These are phyloP conservation scores for Tephrocybe sp. DNA, from an alignment of 768 basidiomycete genomes.

Conservation along the genomic window DNA sequence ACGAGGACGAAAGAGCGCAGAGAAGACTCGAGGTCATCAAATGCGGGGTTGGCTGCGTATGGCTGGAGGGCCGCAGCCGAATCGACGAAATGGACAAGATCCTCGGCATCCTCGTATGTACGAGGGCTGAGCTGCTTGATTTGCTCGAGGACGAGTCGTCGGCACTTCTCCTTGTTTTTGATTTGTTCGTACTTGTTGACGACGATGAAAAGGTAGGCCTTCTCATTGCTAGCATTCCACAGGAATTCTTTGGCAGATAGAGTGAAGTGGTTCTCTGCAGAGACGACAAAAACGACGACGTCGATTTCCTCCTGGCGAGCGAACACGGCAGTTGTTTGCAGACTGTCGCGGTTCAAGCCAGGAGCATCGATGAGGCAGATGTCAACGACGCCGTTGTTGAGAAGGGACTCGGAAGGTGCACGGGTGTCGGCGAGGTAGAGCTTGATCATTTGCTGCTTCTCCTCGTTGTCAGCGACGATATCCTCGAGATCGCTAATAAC, in stretches of 20 bases:
- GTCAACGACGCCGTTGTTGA: conserved; percentile 94
- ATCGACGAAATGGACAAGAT: conserved; percentile 98
- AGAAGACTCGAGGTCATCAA: conserved; percentile 85
- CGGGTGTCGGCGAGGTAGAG: conserved; percentile 86
- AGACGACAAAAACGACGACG: conserved; percentile 96
- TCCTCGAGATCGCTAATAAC: conserved; percentile 70
- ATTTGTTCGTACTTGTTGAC: conserved; percentile 98
- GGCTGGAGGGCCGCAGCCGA: conserved; percentile 72
- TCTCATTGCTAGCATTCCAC: conserved; percentile 89
- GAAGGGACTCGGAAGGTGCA: conserved; percentile 74
- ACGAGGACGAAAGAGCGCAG: conserved; percentile 92
- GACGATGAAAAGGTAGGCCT: conserved; percentile 96
- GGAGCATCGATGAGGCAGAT: conserved; percentile 99
- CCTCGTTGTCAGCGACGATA: conserved; percentile 75
- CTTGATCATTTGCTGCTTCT: conserved; percentile 73
- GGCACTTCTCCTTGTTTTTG: conserved; percentile 91
- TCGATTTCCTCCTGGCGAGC: conserved; percentile 97
- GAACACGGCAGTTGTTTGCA: conserved; percentile 94
- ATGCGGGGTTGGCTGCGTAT: conserved; percentile 64
- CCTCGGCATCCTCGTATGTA: conserved; percentile 86
- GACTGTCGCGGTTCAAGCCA: conserved; percentile 91
- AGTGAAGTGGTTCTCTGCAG: conserved; percentile 98
- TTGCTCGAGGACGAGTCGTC: conserved; percentile 85
- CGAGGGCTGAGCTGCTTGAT: conserved; percentile 90
- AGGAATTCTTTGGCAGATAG: conserved; percentile 94